Evolutionary conservation across 306 rosid genomes (phyloP), one percentile per base, ranked within the genome.

Genomic region (Dalbergia cochinchinensis): DNA sequence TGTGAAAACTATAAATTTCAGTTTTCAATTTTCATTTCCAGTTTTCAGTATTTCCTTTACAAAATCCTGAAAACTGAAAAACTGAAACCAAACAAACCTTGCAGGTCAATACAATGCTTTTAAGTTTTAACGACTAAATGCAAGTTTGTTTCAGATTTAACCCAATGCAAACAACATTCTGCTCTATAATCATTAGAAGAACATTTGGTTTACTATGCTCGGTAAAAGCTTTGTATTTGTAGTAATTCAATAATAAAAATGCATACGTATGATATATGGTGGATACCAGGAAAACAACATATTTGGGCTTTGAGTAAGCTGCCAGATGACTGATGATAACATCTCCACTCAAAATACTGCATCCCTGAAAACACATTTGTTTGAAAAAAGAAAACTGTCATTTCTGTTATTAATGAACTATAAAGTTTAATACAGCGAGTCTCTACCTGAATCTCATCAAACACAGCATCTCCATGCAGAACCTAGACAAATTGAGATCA

Each of bases 291-390:
- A 74, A 83, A 75, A 81, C 76, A 65, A 92, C 97, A 69, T 83
- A 94, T 61, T 86, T 81, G 45, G 99, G 97, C 86, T 78, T 91
- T 68, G 92, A 80, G 51, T 88, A 81, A 12, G 86, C 94, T 3
- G 97, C 97, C 60, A 94, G 89, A 85, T 88, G 94, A 78, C 97
- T 85, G n/a, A 94, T 91, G 85, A 94, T 94, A 11, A 90, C 90
- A 89, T 94, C 99, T 71, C 97, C 97, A 54, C 99, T 94, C 87
- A 94, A 89, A 79, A 94, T 94, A 73, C 89, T 92, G 90, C 97
- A 92, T 60, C 92, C 99, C 97, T 92, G 89, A 63, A 72, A 57
- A 48, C 62, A 76, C 33, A 67, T 5, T 14, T 69, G 26, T 60
- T 35, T 63, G 14, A 72, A 48, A 39, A 7, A 35, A 35, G 71